These are phyloP conservation scores for Pseudopediastrum boryanum DNA, from an alignment of 139 green algal species.

Conservation along the genomic window DNA sequence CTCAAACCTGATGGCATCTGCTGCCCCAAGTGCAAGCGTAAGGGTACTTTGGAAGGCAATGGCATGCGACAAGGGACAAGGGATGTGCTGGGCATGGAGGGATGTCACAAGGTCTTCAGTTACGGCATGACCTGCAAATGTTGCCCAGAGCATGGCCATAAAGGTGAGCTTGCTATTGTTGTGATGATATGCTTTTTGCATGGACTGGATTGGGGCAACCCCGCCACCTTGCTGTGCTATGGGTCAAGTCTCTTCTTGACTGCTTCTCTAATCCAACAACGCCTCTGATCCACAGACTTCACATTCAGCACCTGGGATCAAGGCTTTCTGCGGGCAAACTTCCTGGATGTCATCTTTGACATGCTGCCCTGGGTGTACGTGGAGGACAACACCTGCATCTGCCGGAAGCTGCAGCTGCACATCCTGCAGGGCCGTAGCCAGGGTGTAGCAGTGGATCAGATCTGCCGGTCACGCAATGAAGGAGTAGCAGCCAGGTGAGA, in stretches of 20 bases:
- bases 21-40: not conserved
- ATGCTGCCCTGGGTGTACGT: not conserved
- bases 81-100: not conserved
- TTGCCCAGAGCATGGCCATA: not conserved
- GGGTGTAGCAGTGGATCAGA: not conserved
- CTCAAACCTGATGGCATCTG: not conserved
- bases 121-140: not conserved
- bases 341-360: not conserved
- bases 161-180: not conserved
- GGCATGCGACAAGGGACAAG: not conserved
- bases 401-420: not conserved
- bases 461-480: not conserved
- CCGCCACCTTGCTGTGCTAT: not conserved
- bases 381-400: not conserved
- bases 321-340: not conserved
- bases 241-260: too few species aligned
- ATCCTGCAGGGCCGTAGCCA: not conserved
- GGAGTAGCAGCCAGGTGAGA: not conserved
- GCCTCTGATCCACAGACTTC: conserved; percentile 1
- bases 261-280: too few species aligned
- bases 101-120: not conserved
- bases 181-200: not conserved
- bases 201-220: not conserved
- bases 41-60: not conserved
- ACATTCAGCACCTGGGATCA: not conserved